These are phyloP conservation scores for Crinitomyces ghanaensis DNA, from an alignment of 805 yeast species.

Conservation along the genomic window DNA sequence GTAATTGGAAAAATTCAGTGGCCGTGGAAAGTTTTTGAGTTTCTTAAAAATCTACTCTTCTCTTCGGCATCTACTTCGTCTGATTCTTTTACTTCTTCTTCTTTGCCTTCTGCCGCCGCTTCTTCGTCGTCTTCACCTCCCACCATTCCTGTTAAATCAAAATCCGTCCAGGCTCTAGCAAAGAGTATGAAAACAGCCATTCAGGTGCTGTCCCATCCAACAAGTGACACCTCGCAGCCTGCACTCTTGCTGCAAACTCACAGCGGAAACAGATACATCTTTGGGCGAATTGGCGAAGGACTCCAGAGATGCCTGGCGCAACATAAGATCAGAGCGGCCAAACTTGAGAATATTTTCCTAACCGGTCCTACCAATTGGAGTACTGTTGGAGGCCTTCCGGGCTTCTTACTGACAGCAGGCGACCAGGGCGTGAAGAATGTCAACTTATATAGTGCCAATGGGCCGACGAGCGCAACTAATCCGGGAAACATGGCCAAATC, in stretches of 20 bases:
- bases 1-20: too few species aligned
- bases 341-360: conserved; percentile 53
- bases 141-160: too few species aligned
- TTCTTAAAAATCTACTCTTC: too few species aligned
- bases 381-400: conserved; percentile 87
- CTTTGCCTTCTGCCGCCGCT: conserved; percentile 22
- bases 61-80: too few species aligned
- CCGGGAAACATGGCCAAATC: too few species aligned
- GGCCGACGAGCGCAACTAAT: too few species aligned
- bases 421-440: conserved; percentile 45
- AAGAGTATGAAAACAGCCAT: conserved; percentile 21
- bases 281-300: conserved; percentile 83
- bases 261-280: conserved; percentile 45
- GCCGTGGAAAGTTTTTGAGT: too few species aligned
- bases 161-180: too few species aligned
- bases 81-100: too few species aligned
- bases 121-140: conserved; percentile 22
- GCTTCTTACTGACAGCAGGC: conserved; percentile 67
- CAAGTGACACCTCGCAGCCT: conserved; percentile 40
- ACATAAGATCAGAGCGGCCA: conserved; percentile 43
- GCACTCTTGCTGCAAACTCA: conserved; percentile 34
- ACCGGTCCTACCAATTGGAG: conserved; percentile 71
- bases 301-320: conserved; percentile 65
- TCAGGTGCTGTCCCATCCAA: conserved; percentile 29
- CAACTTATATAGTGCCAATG: conserved; percentile 8